These are phyloP conservation scores for Albugo candida DNA, from an alignment of 352 stramenopile species.

Conservation along the genomic window DNA sequence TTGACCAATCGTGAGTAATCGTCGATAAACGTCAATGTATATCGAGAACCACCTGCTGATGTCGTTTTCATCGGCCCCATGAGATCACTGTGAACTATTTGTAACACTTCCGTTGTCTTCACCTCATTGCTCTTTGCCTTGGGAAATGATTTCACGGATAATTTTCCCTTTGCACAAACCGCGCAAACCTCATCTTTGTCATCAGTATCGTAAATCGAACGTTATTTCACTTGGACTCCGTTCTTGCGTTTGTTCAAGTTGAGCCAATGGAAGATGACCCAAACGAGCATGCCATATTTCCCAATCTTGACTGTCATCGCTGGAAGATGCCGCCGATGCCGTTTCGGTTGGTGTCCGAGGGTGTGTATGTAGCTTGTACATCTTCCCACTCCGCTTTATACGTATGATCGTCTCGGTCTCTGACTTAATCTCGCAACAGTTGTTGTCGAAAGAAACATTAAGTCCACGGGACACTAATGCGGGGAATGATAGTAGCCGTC, in stretches of 20 bases:
- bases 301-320: neutral
- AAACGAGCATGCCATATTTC: slow-evolving; percentile 4
- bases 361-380: neutral
- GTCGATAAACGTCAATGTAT: slow-evolving; percentile 6
- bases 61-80: slow-evolving; percentile 2
- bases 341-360: neutral
- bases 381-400: slow-evolving; percentile 1
- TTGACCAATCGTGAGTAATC: slow-evolving; percentile 3
- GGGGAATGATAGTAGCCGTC: slow-evolving; percentile 2
- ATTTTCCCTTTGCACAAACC: slow-evolving; percentile 5
- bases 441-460: too few relatives aligned
- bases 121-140: neutral
- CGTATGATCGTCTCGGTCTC: neutral
- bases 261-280: neutral
- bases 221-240: neutral
- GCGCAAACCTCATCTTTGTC: neutral
- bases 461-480: neutral
- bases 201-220: neutral
- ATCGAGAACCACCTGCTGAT: neutral
- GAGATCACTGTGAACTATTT: slow-evolving; percentile 9
- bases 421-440: too few relatives aligned
- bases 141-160: neutral
- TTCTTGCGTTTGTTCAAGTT: neutral
- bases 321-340: neutral
- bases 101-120: slow-evolving; percentile 1